Percentiles rank a stretch among this genome's conserved stretches.
phyloP scores from a whole-genome alignment of 768 basidiomycete species.

The Leccinum variicolor region DNA sequence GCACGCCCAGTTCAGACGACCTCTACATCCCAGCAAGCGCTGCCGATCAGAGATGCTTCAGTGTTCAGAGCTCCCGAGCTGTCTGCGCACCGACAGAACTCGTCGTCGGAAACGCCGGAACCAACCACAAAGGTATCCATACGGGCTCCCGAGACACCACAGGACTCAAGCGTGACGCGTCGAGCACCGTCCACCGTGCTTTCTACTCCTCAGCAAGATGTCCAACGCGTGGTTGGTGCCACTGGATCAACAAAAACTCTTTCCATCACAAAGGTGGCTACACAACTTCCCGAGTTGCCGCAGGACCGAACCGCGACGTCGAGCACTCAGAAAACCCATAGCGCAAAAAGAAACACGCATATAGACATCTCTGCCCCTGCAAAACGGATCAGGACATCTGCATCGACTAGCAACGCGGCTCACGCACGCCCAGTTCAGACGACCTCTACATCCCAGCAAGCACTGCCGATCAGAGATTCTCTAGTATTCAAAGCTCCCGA shows the following conservation, averaged over 20 bases:
- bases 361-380: constrained; percentile 10
- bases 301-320: neutral
- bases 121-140: neutral
- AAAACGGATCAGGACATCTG: constrained; percentile 14
- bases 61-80: constrained; percentile 7
- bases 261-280: neutral
- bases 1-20: neutral
- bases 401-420: neutral
- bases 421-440: neutral
- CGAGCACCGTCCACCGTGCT: neutral
- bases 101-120: neutral
- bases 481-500: constrained; percentile 5
- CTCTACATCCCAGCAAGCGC: neutral
- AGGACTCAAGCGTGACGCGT: neutral
- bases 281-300: neutral
- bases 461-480: neutral
- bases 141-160: neutral
- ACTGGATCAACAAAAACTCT: neutral
- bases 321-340: neutral
- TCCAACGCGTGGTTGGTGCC: neutral
- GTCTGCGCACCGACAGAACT: neutral
- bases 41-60: neutral
- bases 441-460: neutral
- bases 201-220: neutral
- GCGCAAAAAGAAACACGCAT: constrained; percentile 20